Percentiles rank a stretch among this genome's conserved stretches.
Conservation (phyloP, 2,329 filamentous ascomycete species). For the Cryphonectria japonica region DNA sequence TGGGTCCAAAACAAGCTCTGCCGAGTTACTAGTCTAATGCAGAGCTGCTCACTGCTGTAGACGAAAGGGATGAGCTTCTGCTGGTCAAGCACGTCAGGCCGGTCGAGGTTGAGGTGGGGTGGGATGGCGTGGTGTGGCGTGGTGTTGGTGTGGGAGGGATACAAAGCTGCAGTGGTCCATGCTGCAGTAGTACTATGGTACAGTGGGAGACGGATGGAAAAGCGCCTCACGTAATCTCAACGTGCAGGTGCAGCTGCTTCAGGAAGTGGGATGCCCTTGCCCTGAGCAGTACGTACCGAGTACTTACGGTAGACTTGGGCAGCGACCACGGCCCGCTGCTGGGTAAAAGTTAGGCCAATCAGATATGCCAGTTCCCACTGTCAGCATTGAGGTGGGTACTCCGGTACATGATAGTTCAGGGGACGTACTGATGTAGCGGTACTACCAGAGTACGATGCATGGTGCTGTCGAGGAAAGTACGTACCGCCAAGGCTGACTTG, state of each 20-base stretch:
- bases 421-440: neutral
- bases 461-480: neutral
- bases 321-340: neutral
- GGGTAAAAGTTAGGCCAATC: neutral
- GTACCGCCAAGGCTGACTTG: neutral
- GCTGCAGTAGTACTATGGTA: neutral
- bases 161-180: neutral
- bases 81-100: neutral
- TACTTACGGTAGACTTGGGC: neutral
- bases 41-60: neutral
- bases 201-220: neutral
- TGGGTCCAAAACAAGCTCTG: constrained; percentile 9
- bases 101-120: neutral
- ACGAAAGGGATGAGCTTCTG: neutral
- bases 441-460: neutral
- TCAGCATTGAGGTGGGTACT: neutral
- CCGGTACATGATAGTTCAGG: neutral
- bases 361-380: neutral
- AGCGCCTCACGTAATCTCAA: constrained; percentile 8
- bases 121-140: neutral
- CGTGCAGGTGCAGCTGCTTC: constrained; percentile 7
- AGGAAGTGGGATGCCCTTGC: neutral
- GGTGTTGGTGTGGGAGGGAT: constrained; percentile 4
- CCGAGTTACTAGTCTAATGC: constrained; percentile 1
- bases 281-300: constrained; percentile 1